phyloP scores from a whole-genome alignment of 805 yeast species.

The Candida pseudofarinosa region DNA sequence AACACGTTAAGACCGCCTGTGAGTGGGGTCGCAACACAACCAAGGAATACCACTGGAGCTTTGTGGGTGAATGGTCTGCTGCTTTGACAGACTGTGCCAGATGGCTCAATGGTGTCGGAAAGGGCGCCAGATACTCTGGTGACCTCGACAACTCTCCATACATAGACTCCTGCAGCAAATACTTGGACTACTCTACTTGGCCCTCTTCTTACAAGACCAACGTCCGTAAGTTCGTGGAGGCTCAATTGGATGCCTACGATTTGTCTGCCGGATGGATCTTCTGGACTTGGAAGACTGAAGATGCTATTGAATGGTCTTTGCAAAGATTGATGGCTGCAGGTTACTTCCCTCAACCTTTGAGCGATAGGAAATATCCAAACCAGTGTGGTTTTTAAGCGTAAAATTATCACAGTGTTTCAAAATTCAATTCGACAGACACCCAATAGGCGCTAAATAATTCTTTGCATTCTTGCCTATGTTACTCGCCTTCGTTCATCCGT shows the following conservation, averaged over 20 bases:
- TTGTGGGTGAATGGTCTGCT: conserved; percentile 87
- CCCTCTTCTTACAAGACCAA: conserved; percentile 50
- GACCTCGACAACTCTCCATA: conserved; percentile 37
- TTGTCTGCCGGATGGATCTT: conserved; percentile 82
- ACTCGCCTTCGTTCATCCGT: no score
- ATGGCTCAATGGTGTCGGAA: conserved; percentile 84
- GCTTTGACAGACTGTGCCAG: conserved; percentile 89
- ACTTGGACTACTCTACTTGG: conserved; percentile 43
- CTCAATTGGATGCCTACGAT: conserved; percentile 81
- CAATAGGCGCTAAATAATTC: no score
- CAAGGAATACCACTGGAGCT: conserved; percentile 64
- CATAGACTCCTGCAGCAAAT: conserved; percentile 59
- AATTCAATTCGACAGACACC: no score
- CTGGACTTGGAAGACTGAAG: conserved; percentile 93
- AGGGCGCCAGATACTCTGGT: conserved; percentile 80
- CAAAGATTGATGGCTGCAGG: conserved; percentile 51
- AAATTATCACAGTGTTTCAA: no score
- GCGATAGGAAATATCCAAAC: conserved; percentile 62
- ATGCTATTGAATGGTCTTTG: conserved; percentile 83
- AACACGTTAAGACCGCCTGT: conserved; percentile 47
- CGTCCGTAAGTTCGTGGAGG: conserved; percentile 74
- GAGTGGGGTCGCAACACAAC: conserved; percentile 25
- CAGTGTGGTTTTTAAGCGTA: conserved; percentile 47
- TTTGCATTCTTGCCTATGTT: no score
- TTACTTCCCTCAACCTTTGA: conserved; percentile 78